A percentile compares a stretch with the other conserved stretches of the same genome.
Evolutionary conservation across 148 eudicot genomes (phyloP).

Genomic region (Mesembryanthemum crystallinum): DNA sequence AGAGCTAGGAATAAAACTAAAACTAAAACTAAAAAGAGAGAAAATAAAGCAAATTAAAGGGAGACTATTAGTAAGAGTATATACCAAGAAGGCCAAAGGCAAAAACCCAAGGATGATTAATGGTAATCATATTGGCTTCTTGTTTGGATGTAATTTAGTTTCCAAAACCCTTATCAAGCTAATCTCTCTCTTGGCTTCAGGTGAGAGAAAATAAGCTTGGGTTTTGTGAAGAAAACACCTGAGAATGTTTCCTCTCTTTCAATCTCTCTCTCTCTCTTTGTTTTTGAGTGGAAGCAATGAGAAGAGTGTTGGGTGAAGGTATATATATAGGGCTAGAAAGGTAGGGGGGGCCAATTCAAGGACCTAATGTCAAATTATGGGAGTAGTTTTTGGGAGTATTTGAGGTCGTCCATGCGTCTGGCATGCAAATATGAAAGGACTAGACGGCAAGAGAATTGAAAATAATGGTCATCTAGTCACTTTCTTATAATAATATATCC

Average conservation of each 20-base stretch:
- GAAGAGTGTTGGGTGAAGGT: neutral
- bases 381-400: neutral
- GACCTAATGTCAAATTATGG: constrained; percentile 12
- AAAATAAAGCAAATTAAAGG: neutral
- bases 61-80: neutral
- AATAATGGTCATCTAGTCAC: neutral
- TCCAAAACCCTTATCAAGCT: neutral
- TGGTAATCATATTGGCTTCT: constrained; percentile 5
- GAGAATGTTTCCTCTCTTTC: neutral
- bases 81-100: constrained; percentile 79
- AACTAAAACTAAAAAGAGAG: no score
- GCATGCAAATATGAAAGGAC: constrained; percentile 16
- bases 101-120: constrained; percentile 52
- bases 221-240: constrained; percentile 1
- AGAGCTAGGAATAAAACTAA: no score
- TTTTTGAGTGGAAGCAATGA: neutral
- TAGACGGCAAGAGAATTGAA: neutral
- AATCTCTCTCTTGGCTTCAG: neutral
- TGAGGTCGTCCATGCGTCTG: constrained; percentile 27
- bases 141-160: neutral
- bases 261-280: neutral
- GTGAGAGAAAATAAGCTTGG: neutral
- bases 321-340: constrained; percentile 14
- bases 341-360: neutral
- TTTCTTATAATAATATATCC: neutral